Percentiles rank a stretch among this genome's conserved stretches.
Evolutionary conservation across 441 rosid genomes (phyloP).

Genomic region (Melastoma candidum): DNA sequence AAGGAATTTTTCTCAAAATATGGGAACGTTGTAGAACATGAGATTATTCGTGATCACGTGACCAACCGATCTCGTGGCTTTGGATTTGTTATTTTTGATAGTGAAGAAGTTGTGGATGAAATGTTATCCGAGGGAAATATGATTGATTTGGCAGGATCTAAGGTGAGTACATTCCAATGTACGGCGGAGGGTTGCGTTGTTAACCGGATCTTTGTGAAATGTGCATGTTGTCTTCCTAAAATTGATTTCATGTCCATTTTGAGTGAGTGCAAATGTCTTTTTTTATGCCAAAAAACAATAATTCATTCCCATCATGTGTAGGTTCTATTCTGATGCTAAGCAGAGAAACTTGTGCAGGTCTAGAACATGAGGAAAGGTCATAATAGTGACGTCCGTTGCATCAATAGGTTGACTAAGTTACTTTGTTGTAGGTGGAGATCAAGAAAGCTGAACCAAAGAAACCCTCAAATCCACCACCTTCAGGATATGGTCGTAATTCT

Average conservation of each 20-base stretch:
- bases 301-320: no score
- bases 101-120: slow-evolving; percentile 80
- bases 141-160: slow-evolving; percentile 86
- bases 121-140: slow-evolving; percentile 72
- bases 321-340: no score
- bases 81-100: slow-evolving; percentile 81
- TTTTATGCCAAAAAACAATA: no score
- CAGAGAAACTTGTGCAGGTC: slow-evolving; percentile 31
- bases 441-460: slow-evolving; percentile 99
- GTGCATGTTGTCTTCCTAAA: no score
- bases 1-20: slow-evolving; percentile 61
- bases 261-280: no score
- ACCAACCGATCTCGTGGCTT: slow-evolving; percentile 81
- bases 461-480: slow-evolving; percentile 81
- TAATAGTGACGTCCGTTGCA: slow-evolving; percentile 12
- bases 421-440: slow-evolving; percentile 99
- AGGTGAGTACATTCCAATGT: slow-evolving; percentile 44
- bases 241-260: no score
- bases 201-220: no score
- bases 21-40: slow-evolving; percentile 66
- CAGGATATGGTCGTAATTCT: slow-evolving; percentile 74
- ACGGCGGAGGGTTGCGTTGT: no score
- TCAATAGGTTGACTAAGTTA: slow-evolving; percentile 87
- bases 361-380: slow-evolving; percentile 14
- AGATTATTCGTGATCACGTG: slow-evolving; percentile 82